Percentiles rank a stretch among this genome's conserved stretches.
Evolutionary conservation across 129 eudicot species (phyloP).

Genomic region (Arctium lappa): DNA sequence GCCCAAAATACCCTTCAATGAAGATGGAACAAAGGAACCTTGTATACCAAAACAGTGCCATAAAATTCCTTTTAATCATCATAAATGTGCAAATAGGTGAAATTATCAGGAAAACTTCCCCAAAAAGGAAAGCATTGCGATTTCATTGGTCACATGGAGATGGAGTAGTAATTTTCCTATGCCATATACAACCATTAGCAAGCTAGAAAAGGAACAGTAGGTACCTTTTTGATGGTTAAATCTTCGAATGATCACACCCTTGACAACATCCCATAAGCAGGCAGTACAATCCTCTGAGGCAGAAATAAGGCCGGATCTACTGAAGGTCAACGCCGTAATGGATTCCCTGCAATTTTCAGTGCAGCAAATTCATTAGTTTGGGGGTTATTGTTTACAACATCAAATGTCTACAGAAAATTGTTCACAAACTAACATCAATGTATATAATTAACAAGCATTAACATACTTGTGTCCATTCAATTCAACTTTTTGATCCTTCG

Average conservation of each 20-base stretch:
- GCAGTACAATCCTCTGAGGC: conserved; percentile 47
- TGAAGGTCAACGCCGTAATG: conserved; percentile 37
- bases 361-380: neutral
- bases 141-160: neutral
- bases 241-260: conserved; percentile 37
- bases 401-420: conserved; percentile 1
- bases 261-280: conserved; percentile 43
- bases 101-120: neutral
- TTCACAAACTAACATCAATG: neutral
- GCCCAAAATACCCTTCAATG: neutral
- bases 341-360: conserved; percentile 27
- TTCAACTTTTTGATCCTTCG: conserved; percentile 23
- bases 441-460: conserved; percentile 2
- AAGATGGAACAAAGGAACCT: neutral
- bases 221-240: conserved; percentile 46
- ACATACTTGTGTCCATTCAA: conserved; percentile 43
- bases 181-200: neutral
- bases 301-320: conserved; percentile 42
- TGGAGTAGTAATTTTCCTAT: neutral
- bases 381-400: neutral
- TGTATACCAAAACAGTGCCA: neutral
- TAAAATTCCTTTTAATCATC: neutral
- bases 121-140: too few species aligned
- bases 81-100: neutral
- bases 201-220: neutral